Conservation (phyloP, 1,139 yeast species). For the Suhomyces panamericanus region DNA sequence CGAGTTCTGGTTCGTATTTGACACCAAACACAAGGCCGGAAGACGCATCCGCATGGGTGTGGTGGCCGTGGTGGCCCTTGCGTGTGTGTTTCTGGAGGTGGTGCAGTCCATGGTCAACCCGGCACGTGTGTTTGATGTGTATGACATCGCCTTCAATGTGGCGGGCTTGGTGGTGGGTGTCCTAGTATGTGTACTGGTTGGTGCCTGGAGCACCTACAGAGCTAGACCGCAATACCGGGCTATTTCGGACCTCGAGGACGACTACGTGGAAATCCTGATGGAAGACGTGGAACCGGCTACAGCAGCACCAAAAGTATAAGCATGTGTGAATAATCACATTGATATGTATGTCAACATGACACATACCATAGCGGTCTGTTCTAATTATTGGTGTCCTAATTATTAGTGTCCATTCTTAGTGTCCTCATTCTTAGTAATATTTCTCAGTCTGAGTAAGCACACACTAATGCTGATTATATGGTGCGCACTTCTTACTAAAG, state of each 20-base stretch:
- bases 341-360: too few species aligned
- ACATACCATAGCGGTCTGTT: too few species aligned
- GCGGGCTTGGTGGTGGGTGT: conserved; percentile 36
- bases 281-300: conserved; percentile 7
- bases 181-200: conserved; percentile 10
- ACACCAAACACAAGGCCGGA: conserved; percentile 21
- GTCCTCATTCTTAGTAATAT: not conserved
- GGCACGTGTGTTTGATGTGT: conserved; percentile 46
- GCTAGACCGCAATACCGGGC: not conserved
- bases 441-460: not conserved
- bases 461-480: too few species aligned
- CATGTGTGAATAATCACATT: too few species aligned
- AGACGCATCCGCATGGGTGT: conserved; percentile 3
- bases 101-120: conserved; percentile 43
- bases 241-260: conserved; percentile 10
- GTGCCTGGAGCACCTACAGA: conserved; percentile 1
- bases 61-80: conserved; percentile 32
- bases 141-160: conserved; percentile 49
- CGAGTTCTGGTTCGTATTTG: conserved; percentile 57
- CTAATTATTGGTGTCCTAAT: too few species aligned
- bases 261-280: conserved; percentile 15
- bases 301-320: not conserved
- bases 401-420: too few species aligned
- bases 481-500: not conserved
- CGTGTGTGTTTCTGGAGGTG: conserved; percentile 54